Evolutionary conservation across 2,329 filamentous ascomycete species (phyloP).

Genomic region (Colletotrichum orbiculare): DNA sequence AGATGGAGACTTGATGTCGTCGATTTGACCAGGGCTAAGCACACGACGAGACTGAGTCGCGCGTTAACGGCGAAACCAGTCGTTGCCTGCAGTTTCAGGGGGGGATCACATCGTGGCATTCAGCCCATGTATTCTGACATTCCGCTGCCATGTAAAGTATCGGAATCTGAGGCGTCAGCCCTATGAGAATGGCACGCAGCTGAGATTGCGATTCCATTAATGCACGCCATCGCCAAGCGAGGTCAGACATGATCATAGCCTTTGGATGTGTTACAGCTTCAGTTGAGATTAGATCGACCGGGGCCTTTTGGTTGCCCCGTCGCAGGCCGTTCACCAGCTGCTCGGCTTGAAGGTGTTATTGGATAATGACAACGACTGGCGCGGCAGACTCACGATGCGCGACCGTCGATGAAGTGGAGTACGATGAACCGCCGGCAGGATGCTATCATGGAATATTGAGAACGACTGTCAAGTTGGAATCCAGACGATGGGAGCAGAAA

Average conservation of each 20-base stretch:
- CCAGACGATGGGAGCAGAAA: too few species aligned
- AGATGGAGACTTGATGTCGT: neutral
- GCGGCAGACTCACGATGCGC: neutral
- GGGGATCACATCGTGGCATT: constrained; percentile 3
- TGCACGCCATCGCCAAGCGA: constrained; percentile 27
- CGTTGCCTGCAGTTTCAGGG: constrained; percentile 15
- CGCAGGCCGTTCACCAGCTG: constrained; percentile 26
- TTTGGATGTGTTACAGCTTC: constrained; percentile 32
- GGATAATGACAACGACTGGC: constrained; percentile 28
- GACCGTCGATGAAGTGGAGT: constrained; percentile 2
- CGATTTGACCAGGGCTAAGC: neutral
- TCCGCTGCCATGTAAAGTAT: neutral
- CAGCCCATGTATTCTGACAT: constrained; percentile 2
- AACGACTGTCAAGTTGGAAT: too few species aligned
- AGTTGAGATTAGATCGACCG: constrained; percentile 16
- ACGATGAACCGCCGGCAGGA: neutral
- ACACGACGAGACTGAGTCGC: neutral
- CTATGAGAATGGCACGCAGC: constrained; percentile 20
- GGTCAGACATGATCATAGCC: neutral
- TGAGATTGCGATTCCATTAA: constrained; percentile 17
- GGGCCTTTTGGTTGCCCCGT: constrained; percentile 22
- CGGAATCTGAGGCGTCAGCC: constrained; percentile 23
- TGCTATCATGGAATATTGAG: neutral
- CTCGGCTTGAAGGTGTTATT: constrained; percentile 18
- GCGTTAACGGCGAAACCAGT: neutral